A percentile compares a stretch with the other conserved stretches of the same genome.
Conservation (phyloP, 352 stramenopile species). For the Pythium volutum region DNA sequence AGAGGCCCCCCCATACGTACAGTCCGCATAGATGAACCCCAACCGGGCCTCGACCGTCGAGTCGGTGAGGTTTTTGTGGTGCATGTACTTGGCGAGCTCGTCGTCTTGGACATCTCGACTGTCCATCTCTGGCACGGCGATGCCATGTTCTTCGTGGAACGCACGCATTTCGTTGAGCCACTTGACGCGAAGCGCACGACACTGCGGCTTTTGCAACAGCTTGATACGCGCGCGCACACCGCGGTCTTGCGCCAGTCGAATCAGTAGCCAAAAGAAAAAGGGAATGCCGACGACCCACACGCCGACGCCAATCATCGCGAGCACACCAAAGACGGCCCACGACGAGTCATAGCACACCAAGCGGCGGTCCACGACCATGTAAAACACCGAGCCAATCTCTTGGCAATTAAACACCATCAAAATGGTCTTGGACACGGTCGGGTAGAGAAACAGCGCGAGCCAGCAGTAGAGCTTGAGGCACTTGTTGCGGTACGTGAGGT, state of each 20-base stretch:
- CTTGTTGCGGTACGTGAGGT: constrained; percentile 77
- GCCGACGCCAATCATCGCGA: constrained; percentile 49
- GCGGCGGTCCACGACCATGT: constrained; percentile 64
- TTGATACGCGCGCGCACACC: constrained; percentile 47
- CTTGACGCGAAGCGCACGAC: constrained; percentile 40
- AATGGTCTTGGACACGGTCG: constrained; percentile 75
- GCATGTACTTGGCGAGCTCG: constrained; percentile 75
- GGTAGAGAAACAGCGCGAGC: constrained; percentile 74
- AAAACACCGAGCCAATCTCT: constrained; percentile 55
- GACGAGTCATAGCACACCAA: constrained; percentile 63
- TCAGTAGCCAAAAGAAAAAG: constrained; percentile 77
- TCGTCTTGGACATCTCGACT: constrained; percentile 55
- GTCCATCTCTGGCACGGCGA: constrained; percentile 55
- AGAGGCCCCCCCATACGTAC: constrained; percentile 14
- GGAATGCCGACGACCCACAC: constrained; percentile 77
- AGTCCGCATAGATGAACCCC: constrained; percentile 79
- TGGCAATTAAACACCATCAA: constrained; percentile 81
- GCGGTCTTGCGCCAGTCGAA: constrained; percentile 58
- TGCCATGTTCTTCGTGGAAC: constrained; percentile 41
- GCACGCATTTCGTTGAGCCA: constrained; percentile 59
- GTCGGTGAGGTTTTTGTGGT: constrained; percentile 67
- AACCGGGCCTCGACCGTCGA: constrained; percentile 61
- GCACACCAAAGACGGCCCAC: constrained; percentile 61
- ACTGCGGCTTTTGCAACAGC: constrained; percentile 43
- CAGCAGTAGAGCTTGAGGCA: constrained; percentile 79